Base-by-base conservation (phyloP, 2,329 filamentous ascomycete species). In the Alternaria sp. region DNA sequence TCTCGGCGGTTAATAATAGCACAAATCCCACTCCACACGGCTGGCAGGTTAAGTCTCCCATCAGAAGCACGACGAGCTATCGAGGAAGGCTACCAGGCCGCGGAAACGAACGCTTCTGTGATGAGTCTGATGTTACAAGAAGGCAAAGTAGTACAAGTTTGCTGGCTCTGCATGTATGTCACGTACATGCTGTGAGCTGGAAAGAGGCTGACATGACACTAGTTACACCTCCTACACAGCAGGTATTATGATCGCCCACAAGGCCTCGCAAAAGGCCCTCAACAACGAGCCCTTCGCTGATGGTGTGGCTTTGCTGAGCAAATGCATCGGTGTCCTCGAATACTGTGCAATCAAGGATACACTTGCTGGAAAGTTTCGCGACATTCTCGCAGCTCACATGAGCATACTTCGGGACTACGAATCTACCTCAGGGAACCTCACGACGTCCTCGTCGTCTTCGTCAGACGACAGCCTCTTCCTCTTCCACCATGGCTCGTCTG, bases 131-230 rank as follows among this genome's bases (percentile, higher is more conserved):
- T 68, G 53, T 33, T 51, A 28, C 24, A 52, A 10, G 63, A 66
- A 36, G 58, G 51, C 2, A 57, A 56, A 28, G 54, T 69, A 17
- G 59, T 66, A 7, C 60, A 66, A 41, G 49, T 64, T 4, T 70
- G 67, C 45, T 70, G 67, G 67, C 51, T 70, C 34, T 70, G 63
- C 62, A 67, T 70, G 56, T 66, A 10, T 52, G 61, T 40, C 49
- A 29, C 24, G 21, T 37, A 24, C 8, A 3, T 36, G 13, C 13
- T 14, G 31, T 31, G 31, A 26, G 36, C 3, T 17, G 4, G 17
- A 17, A 11, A 24, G 9, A 23, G 6, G 33, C 45, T 58, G 10
- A 55, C 24, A 21, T 6, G 11, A 7, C 4, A 46, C 34, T 34
- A 65, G 63, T 23, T 68, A 57, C 37, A 63, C 63, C 5, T 49